phyloP scores from a whole-genome alignment of 148 eudicot species.

The Cornus controversa region DNA sequence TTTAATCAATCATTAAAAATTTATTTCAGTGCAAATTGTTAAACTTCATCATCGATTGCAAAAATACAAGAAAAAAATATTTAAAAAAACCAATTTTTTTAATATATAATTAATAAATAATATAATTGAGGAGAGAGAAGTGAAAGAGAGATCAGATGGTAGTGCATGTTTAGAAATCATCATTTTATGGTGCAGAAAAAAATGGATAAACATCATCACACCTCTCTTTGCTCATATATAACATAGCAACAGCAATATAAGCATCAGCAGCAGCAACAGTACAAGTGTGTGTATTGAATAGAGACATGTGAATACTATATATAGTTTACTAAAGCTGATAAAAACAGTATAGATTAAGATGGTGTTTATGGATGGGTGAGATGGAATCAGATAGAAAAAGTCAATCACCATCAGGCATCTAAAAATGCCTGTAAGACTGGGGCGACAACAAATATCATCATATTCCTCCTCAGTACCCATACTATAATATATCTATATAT shows the following conservation, averaged over 20 bases:
- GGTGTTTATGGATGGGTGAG: background rate
- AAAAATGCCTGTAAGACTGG: constrained; percentile 23
- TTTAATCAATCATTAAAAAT: constrained; percentile 15
- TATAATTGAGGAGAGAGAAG: background rate
- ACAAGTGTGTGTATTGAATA: too few species aligned
- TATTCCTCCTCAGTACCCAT: constrained; percentile 8
- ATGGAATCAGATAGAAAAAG: constrained; percentile 22
- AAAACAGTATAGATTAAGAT: background rate
- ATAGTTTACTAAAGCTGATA: too few species aligned
- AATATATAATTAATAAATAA: background rate
- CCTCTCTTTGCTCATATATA: constrained; percentile 6
- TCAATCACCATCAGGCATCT: constrained; percentile 23
- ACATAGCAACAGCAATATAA: too few species aligned
- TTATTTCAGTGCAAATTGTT: background rate
- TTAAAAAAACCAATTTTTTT: too few species aligned
- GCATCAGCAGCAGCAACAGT: background rate
- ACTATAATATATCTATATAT: background rate
- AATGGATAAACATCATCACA: constrained; percentile 26
- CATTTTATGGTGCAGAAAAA: constrained; percentile 8
- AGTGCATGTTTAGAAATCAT: constrained; percentile 26
- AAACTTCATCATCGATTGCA: constrained; percentile 18
- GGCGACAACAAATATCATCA: constrained; percentile 26
- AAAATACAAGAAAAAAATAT: background rate
- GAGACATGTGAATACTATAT: background rate
- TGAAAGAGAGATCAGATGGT: constrained; percentile 26